These are phyloP conservation scores for Dichomitus squalens DNA, from an alignment of 1,284 basidiomycete species.

Conservation along the genomic window DNA sequence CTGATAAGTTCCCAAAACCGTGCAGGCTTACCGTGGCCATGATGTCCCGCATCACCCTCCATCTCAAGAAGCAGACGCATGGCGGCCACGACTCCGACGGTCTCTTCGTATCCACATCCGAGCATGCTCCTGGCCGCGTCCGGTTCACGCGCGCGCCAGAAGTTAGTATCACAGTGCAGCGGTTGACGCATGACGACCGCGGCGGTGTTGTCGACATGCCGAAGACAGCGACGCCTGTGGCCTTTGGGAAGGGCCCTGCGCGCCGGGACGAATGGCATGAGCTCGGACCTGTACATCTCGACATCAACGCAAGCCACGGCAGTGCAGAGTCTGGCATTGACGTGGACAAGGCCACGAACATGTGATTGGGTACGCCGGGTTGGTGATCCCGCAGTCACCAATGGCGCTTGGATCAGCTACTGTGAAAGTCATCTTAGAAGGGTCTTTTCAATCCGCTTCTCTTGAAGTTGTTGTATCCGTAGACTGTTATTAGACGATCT, in stretches of 20 bases:
- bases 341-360: neutral
- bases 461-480: too few species aligned
- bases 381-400: neutral
- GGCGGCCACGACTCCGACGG: conserved; percentile 13
- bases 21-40: conserved; percentile 44
- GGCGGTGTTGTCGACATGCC: too few species aligned
- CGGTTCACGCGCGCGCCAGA: too few species aligned
- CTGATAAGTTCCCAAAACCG: neutral
- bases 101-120: neutral
- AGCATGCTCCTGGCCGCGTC: too few species aligned
- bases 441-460: too few species aligned
- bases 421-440: too few species aligned
- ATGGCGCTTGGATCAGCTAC: too few species aligned
- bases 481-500: too few species aligned
- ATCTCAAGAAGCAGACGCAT: conserved; percentile 36
- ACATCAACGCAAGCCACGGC: neutral
- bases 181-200: too few species aligned
- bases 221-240: too few species aligned
- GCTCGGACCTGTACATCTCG: conserved; percentile 11
- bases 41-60: conserved; percentile 56
- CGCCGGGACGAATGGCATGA: conserved; percentile 16
- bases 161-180: too few species aligned
- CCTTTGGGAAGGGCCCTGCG: too few species aligned
- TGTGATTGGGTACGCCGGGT: neutral
- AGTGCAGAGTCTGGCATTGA: neutral